Percentiles rank a stretch among this genome's conserved stretches.
These are phyloP conservation scores for Calocera viscosa DNA, from an alignment of 768 basidiomycete genomes.

Conservation along the genomic window DNA sequence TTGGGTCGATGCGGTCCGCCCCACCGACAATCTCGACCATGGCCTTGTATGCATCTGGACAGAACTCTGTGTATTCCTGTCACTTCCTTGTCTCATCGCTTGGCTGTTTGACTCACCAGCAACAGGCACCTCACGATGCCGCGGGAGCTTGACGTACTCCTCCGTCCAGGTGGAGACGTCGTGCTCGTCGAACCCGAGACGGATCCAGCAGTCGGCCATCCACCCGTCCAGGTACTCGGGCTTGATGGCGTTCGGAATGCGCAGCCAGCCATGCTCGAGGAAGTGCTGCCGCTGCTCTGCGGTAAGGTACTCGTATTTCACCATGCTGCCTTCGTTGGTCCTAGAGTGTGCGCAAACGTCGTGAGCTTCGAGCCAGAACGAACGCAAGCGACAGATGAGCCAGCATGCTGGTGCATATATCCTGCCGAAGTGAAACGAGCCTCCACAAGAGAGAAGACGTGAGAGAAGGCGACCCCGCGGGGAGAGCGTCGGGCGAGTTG, in stretches of 20 bases:
- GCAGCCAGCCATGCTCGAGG: constrained; percentile 19
- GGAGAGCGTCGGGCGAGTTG: neutral
- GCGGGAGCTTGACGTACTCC: constrained; percentile 17
- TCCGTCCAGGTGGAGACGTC: constrained; percentile 20
- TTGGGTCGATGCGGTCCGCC: constrained; percentile 17
- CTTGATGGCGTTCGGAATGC: constrained; percentile 18
- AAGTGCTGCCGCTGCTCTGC: constrained; percentile 16
- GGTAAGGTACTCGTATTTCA: constrained; percentile 13
- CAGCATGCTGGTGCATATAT: neutral
- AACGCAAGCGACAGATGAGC: neutral
- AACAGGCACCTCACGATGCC: constrained; percentile 18
- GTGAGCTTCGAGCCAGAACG: no score
- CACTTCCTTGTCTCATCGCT: no score
- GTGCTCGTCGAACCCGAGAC: constrained; percentile 17
- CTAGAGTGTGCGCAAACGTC: no score
- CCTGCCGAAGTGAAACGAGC: neutral
- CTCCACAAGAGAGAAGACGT: neutral
- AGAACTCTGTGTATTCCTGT: no score
- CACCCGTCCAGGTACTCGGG: constrained; percentile 16
- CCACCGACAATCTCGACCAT: constrained; percentile 21
- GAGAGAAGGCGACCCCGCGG: no score
- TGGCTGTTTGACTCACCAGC: neutral
- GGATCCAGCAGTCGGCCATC: constrained; percentile 17
- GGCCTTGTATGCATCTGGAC: constrained; percentile 18
- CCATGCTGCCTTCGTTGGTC: neutral